These are phyloP conservation scores for Yamadazyma conglobata DNA, from an alignment of 1,139 yeast genomes.

Conservation along the genomic window DNA sequence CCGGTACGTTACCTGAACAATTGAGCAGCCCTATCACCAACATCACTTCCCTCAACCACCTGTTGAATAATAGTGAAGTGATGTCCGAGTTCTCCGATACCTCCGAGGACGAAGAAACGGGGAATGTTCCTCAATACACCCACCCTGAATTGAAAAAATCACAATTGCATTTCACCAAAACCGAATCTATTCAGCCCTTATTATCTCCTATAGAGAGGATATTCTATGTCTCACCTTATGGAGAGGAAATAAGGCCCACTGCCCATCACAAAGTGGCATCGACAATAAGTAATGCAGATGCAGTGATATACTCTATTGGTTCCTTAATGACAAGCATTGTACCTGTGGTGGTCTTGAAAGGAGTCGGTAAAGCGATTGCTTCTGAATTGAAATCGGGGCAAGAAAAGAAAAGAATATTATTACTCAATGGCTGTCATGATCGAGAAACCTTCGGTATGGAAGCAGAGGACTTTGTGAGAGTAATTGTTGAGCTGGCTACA, in stretches of 20 bases:
- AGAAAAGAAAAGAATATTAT: slow-evolving; percentile 46
- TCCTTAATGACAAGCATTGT: slow-evolving; percentile 82
- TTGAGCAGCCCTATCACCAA: slow-evolving; percentile 11
- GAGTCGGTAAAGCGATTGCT: slow-evolving; percentile 62
- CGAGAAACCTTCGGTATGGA: slow-evolving; percentile 71
- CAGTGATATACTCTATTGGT: slow-evolving; percentile 77
- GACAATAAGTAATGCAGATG: slow-evolving; percentile 49
- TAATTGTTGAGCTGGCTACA: slow-evolving; percentile 49
- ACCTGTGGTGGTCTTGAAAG: slow-evolving; percentile 72
- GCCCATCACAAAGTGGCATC: slow-evolving; percentile 65
- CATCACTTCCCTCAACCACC: slow-evolving; percentile 13
- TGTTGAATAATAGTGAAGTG: slow-evolving; percentile 7
- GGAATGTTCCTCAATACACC: slow-evolving; percentile 69
- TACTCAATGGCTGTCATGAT: slow-evolving; percentile 71
- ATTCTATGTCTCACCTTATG: slow-evolving; percentile 82
- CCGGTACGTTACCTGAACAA: neutral
- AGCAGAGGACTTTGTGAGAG: slow-evolving; percentile 55
- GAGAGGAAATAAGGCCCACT: slow-evolving; percentile 79
- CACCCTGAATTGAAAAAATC: slow-evolving; percentile 77
- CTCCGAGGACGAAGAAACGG: slow-evolving; percentile 42
- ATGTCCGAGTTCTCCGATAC: slow-evolving; percentile 18
- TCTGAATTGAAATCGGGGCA: slow-evolving; percentile 21
- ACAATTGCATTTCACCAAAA: slow-evolving; percentile 68
- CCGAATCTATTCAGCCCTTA: slow-evolving; percentile 52
- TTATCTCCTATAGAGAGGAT: slow-evolving; percentile 73